Conservation (phyloP, 257 asterid genomes). For the Solanum etuberosum region DNA sequence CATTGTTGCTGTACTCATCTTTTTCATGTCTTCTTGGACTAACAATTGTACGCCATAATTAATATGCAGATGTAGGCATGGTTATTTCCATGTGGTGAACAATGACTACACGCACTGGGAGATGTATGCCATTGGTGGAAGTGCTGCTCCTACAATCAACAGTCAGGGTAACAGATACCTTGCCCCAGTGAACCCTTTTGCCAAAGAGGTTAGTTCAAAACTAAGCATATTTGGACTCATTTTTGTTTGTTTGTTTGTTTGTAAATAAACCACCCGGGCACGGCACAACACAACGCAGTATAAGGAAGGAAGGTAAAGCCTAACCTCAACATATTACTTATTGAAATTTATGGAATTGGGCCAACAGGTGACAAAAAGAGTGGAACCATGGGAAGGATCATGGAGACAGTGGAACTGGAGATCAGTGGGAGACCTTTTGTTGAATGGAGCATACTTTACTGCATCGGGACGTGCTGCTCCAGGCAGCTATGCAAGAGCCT, state of each 20-base stretch:
- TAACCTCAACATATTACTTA: background rate
- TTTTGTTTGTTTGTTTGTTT: background rate
- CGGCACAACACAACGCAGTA: background rate
- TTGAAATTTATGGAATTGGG: background rate
- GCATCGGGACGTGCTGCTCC: slow-evolving; percentile 72
- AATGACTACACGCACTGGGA: slow-evolving; percentile 88
- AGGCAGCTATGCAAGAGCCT: slow-evolving; percentile 72
- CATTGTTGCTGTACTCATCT: background rate
- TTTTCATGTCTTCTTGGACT: background rate
- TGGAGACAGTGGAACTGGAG: slow-evolving; percentile 98
- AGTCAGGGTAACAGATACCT: slow-evolving; percentile 93
- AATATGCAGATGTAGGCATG: slow-evolving; percentile 74
- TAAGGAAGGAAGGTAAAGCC: background rate
- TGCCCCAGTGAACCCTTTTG: slow-evolving; percentile 71
- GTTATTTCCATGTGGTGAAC: slow-evolving; percentile 87
- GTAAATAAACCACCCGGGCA: background rate
- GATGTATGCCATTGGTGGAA: slow-evolving; percentile 97
- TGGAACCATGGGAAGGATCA: slow-evolving; percentile 12
- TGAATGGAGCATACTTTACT: slow-evolving; percentile 82
- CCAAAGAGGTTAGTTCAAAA: slow-evolving; percentile 54
- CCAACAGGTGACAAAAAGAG: slow-evolving; percentile 73
- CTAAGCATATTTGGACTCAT: background rate
- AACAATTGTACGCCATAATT: background rate
- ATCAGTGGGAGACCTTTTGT: slow-evolving; percentile 90
- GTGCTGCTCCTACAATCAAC: slow-evolving; percentile 86